Evolutionary conservation across 192 early-diverging fungal genomes (phyloP), one percentile per base, ranked within the genome.

Genomic region (Rhizophagus prolifer): DNA sequence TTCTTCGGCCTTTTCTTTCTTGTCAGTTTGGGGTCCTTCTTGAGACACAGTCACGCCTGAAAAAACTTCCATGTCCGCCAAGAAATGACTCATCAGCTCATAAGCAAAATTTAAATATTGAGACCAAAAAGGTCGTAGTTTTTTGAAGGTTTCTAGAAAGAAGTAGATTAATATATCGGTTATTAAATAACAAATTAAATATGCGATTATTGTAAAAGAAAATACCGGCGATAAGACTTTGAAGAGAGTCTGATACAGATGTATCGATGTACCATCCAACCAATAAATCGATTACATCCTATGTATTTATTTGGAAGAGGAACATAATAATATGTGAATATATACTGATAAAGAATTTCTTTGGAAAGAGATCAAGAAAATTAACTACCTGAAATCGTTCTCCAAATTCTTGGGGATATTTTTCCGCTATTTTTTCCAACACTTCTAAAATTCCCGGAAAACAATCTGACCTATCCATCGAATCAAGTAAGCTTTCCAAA

Each of bases 261-360:
- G 80, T 76, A 78, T 93, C 91, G 44, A 91, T 84, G 74, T 87
- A 78, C 92, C 93, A 93, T 13, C 89, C 92, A 28, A 92, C 85
- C 21, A 94, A 82, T 28, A 92, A 78, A 82, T 92, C 89, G 58
- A 93, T 78, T 64, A 93, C 82, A 50, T 81, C 82, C 84, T 88
- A 79, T 25, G 21, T 4, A 54, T 62, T 34, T 7, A 19, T 72
- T 31, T 9, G 19, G 2, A 31, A 31, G 9, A 38, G 36, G 0
- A 38, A 5, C 36, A 38, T 6, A 30, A 6, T 31, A 16, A 67
- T 2, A 9, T 36, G 19, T 36, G 9, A 23, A 7, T n/a, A 61
- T 12, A 38, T 10, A 31, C 19, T 21, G 34, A 19, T n/a, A 23
- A 73, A 21, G 12, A 38, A n/a, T n/a, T 14, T 38, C 6, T 38